Evolutionary conservation across 2,329 filamentous ascomycete genomes (phyloP).

Genomic region (Chrysoporthe deuterocubensis): DNA sequence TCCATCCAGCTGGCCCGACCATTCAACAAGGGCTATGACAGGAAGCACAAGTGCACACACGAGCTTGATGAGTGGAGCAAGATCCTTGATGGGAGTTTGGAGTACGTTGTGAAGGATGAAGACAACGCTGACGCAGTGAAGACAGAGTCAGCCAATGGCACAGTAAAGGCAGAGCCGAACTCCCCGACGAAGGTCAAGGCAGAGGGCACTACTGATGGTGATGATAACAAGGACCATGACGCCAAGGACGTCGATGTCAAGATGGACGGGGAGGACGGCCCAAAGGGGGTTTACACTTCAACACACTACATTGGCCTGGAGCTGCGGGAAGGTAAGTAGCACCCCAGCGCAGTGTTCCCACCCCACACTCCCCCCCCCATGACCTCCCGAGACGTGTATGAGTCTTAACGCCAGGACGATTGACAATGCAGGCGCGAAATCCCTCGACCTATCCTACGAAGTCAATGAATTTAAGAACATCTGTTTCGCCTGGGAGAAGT

Average conservation of each 20-base stretch:
- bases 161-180: constrained; percentile 51
- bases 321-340: constrained; percentile 69
- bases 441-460: constrained; percentile 77
- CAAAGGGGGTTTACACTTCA: constrained; percentile 74
- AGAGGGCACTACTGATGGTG: constrained; percentile 35
- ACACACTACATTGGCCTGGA: constrained; percentile 94
- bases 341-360: constrained; percentile 3
- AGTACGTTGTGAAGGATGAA: constrained; percentile 46
- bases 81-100: constrained; percentile 58
- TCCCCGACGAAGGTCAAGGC: constrained; percentile 46
- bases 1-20: constrained; percentile 85
- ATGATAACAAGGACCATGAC: constrained; percentile 29
- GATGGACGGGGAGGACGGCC: constrained; percentile 30
- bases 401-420: constrained; percentile 36
- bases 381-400: constrained; percentile 22
- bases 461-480: constrained; percentile 86
- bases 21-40: constrained; percentile 91
- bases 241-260: constrained; percentile 33
- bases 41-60: constrained; percentile 70
- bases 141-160: constrained; percentile 53
- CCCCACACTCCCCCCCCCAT: constrained; percentile 6
- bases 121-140: constrained; percentile 41
- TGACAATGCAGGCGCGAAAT: constrained; percentile 63
- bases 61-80: constrained; percentile 54
- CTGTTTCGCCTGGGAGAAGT: constrained; percentile 77